Evolutionary conservation across 768 basidiomycete species (phyloP), one percentile per base, ranked within the genome.

Genomic region (Hygrocybe punicea): DNA sequence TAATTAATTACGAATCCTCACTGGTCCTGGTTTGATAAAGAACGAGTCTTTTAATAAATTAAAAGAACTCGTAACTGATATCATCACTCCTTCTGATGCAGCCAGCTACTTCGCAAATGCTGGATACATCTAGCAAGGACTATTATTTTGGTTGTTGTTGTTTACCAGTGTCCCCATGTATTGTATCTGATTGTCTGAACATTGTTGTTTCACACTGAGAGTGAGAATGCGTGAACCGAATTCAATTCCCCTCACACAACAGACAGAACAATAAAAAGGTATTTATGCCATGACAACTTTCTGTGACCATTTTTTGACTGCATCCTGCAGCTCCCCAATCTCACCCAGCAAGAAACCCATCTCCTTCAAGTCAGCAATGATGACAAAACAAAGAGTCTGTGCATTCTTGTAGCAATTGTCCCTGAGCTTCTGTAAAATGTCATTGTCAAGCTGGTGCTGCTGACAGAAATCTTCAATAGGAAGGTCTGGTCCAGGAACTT

Each of bases 91-190:
- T 3, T 40, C 60, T 1, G 71, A 74, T 65, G 65, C 66, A 7
- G 37, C 51, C 1, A 67, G 71, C 1, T 74, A 71, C 53, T 70
- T 71, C 51, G 60, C 64, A 46, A 68, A 73, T 61, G 64, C 69
- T 13, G 70, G 72, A 3, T 74, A 73, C 39, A 69, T 68, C 46
- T 63, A 44, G 40, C 16, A 3, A 11, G 11, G 29, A 8, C 4
- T 8, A 4, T 4, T 29, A 4, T 29, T 29, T 29, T 29, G 4
- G 29, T 29, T 29, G 29, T 29, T 4, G 29, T 29, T 29, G 4
- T 29, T 29, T 29, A 29, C 29, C 29, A 29, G 29, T 29, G 29
- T 29, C 29, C 29, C 29, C 29, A 29, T 29, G 29, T 29, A 29
- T 29, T 29, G 29, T 29, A 29, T 29, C 29, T 29, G 29, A 29